Conservation (phyloP, 148 eudicot genomes). For the Camellia granthamiana region DNA sequence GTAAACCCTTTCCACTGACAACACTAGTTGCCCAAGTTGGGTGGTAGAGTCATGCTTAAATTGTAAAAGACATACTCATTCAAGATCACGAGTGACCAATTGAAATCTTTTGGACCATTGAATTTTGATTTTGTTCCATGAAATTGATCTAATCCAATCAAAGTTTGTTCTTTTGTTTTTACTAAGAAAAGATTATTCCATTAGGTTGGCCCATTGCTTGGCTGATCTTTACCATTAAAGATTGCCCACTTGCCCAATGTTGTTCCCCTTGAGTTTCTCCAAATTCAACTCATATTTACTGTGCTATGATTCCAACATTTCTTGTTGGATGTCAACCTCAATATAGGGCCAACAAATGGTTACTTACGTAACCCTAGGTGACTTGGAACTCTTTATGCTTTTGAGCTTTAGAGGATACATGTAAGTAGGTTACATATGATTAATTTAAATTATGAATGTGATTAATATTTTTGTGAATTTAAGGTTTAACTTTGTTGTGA, state of each 20-base stretch:
- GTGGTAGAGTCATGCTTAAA: too few species aligned
- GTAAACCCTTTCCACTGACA: too few species aligned
- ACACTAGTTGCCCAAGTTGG: too few species aligned
- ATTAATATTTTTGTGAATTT: too few species aligned
- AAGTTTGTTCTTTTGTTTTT: not conserved
- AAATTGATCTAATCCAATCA: not conserved
- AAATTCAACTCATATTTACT: not conserved
- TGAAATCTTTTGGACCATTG: not conserved
- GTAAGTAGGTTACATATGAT: too few species aligned
- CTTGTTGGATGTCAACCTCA: not conserved
- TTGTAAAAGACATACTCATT: too few species aligned
- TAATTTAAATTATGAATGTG: too few species aligned
- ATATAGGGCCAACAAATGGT: not conserved
- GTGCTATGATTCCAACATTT: not conserved
- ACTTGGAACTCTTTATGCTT: too few species aligned
- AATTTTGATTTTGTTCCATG: not conserved
- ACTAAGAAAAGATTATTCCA: not conserved
- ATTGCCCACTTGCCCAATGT: not conserved
- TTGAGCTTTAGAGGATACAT: too few species aligned
- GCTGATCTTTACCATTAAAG: not conserved
- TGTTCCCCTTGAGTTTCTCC: not conserved
- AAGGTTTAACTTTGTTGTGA: not conserved
- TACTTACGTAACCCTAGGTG: not conserved
- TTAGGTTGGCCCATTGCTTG: not conserved
- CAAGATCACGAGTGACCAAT: not conserved